These are phyloP conservation scores for Angophora floribunda DNA, from an alignment of 345 rosid species.

Conservation along the genomic window DNA sequence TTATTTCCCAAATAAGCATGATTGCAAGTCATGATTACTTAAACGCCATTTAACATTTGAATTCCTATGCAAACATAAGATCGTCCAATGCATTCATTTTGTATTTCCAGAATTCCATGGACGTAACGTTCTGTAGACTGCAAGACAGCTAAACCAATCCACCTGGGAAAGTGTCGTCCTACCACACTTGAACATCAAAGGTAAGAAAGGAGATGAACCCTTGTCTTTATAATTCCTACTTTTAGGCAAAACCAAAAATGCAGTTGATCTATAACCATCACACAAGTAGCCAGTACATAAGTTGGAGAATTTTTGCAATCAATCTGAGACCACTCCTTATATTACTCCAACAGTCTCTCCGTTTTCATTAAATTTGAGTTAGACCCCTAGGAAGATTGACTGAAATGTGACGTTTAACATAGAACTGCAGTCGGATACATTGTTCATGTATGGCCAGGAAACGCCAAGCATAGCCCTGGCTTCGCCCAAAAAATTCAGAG, in stretches of 20 bases:
- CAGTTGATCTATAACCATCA: background rate
- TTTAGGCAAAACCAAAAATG: background rate
- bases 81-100: background rate
- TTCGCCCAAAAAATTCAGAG: background rate
- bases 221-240: background rate
- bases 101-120: background rate
- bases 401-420: background rate
- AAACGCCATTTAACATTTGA: fast-evolving
- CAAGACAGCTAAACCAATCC: background rate
- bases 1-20: background rate
- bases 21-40: background rate
- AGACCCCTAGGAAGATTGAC: background rate
- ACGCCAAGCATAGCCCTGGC: background rate
- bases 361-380: background rate
- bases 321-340: background rate
- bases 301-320: background rate
- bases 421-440: background rate
- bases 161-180: background rate
- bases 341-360: background rate
- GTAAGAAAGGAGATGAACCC: background rate
- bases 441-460: background rate
- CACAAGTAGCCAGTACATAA: background rate
- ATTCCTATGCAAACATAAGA: background rate
- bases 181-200: background rate
- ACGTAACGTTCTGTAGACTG: background rate